Base-by-base conservation (phyloP, 2,329 filamentous ascomycete species). In the Trichophyton schoenleinii region DNA sequence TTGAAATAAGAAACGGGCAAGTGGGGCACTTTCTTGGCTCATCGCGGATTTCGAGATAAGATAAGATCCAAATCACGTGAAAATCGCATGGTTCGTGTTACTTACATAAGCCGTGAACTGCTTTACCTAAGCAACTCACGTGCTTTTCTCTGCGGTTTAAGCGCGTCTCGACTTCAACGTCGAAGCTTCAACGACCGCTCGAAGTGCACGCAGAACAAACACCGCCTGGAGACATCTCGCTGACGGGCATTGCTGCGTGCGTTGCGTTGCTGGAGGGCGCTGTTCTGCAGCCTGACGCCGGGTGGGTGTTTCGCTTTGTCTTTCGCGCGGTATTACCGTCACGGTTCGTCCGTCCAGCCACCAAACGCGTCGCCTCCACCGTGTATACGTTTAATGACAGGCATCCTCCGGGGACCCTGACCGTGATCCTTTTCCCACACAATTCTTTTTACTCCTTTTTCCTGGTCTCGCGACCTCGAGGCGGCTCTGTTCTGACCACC, bases 321-420 rank as follows among this genome's bases (percentile, higher is more conserved):
- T n/a, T 53, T 28, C 49, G 49, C 49, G 49, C 28, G 49, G 49
- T 53, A 53, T 58, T 58, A 22, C 31, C 38, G 55, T 58, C 38
- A 42, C 55, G 38, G 55, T 28, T 11, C 20, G 28, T 38, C 52
- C 36, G 36, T 49, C 62, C 62, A 64, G 62, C 62, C 62, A 64
- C 62, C 62, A 62, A 58, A 62, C 62, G 62, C 60, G 62, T 64
- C 53, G 60, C 60, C 55, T 64, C 60, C 62, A 64, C 60, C 60
- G 57, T 61, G 62, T 58, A 57, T 57, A 44, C 22, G 57, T 58
- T 58, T 38, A 59, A 61, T n/a, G 60, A 62, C 62, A 64, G 60
- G 62, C 62, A 62, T 64, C 25, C 60, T 38, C 55, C 49, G 49
- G 22, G 6, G 22, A 11, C 22, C 60, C 36, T 61, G 59, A 62